phyloP scores from a whole-genome alignment of 176 grass and related monocot species.

The Eragrostis curvula region DNA sequence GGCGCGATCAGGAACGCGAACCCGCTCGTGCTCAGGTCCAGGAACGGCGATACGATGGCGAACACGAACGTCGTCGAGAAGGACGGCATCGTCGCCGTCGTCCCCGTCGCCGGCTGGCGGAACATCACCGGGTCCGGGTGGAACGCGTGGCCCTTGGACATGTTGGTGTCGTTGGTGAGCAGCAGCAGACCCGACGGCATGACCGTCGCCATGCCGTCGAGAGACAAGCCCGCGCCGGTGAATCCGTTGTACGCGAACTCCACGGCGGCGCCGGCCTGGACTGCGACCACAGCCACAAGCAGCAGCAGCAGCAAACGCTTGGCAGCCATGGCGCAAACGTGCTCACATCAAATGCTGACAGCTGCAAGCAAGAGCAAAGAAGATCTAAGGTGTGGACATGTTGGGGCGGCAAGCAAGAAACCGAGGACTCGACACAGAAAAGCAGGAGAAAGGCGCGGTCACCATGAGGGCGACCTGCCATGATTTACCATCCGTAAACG shows the following conservation, averaged over 20 bases:
- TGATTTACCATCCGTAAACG: neutral
- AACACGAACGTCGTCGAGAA: slow-evolving; percentile 63
- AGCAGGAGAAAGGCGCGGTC: neutral
- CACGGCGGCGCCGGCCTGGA: neutral
- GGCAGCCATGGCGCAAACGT: slow-evolving; percentile 14
- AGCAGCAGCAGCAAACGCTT: neutral
- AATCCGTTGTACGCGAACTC: slow-evolving; percentile 52
- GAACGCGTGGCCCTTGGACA: slow-evolving; percentile 53
- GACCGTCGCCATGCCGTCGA: slow-evolving; percentile 46
- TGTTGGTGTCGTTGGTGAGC: slow-evolving; percentile 57
- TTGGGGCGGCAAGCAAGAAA: slow-evolving; percentile 10
- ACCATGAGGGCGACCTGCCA: slow-evolving; percentile 40
- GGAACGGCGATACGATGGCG: slow-evolving; percentile 52
- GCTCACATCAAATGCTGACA: neutral
- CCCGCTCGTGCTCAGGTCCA: slow-evolving; percentile 56
- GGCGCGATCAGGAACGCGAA: slow-evolving; percentile 47
- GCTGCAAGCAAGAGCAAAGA: neutral
- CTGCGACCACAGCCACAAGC: slow-evolving; percentile 1
- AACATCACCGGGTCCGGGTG: slow-evolving; percentile 39
- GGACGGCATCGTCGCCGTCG: neutral
- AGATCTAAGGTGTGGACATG: neutral
- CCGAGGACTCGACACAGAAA: neutral
- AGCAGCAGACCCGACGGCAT: slow-evolving; percentile 39
- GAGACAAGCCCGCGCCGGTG: slow-evolving; percentile 17
- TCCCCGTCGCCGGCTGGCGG: neutral